These are phyloP conservation scores for Tylopilus plumbeoviolaceoides DNA, from an alignment of 768 basidiomycete genomes.

Conservation along the genomic window DNA sequence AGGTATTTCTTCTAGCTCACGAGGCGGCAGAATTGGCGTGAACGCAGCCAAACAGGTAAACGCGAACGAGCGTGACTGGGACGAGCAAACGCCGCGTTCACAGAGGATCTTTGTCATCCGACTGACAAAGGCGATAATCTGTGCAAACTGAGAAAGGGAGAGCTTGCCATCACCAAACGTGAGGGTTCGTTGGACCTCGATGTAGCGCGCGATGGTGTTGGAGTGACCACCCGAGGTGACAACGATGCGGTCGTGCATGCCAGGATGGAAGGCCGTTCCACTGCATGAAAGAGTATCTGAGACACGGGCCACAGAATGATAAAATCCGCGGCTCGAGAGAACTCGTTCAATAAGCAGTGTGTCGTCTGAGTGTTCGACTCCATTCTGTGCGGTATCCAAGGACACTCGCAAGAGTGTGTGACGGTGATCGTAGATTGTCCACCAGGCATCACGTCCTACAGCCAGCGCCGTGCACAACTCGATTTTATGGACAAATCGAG, in stretches of 20 bases:
- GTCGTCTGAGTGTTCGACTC: neutral
- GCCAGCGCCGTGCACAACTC: conserved; percentile 10
- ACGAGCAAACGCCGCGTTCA: conserved; percentile 7
- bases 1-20: neutral
- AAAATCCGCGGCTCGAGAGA: conserved; percentile 6
- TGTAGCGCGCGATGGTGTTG: neutral
- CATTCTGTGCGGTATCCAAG: neutral
- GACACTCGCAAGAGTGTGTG: conserved; percentile 10
- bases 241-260: conserved; percentile 8
- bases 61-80: conserved; percentile 12
- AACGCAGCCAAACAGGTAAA: conserved; percentile 9
- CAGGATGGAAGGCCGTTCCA: conserved; percentile 2
- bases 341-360: conserved; percentile 16
- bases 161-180: neutral
- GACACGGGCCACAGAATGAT: conserved; percentile 7
- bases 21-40: conserved; percentile 1
- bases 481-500: conserved; percentile 7
- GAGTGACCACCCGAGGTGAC: neutral
- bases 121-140: conserved; percentile 8
- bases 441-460: neutral
- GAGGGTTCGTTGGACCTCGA: conserved; percentile 10
- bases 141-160: conserved; percentile 3
- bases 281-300: neutral
- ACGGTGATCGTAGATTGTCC: neutral
- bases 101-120: conserved; percentile 1